A percentile compares a stretch with the other conserved stretches of the same genome.
Conservation (phyloP, 441 rosid genomes). For the Gossypium davidsonii region DNA sequence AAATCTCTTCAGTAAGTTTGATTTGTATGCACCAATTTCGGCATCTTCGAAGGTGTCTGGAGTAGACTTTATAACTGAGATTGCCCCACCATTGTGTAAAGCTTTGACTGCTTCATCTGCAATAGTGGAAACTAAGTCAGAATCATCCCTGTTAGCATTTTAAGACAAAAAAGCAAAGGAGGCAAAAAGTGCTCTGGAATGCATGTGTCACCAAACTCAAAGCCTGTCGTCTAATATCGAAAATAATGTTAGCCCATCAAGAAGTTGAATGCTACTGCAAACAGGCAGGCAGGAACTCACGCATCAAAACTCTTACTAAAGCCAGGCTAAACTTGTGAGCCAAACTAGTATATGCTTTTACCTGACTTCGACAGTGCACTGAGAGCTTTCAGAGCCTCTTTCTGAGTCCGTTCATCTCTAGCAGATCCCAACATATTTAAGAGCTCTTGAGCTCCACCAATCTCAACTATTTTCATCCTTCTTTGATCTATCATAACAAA, state of each 20-base stretch:
- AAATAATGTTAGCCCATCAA: background rate
- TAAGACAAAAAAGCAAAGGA: background rate
- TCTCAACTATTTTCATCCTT: constrained; percentile 83
- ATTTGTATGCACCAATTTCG: constrained; percentile 48
- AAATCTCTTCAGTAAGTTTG: constrained; percentile 60
- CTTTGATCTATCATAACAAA: constrained; percentile 52
- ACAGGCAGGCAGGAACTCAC: background rate
- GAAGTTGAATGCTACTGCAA: background rate
- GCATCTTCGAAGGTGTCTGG: constrained; percentile 48
- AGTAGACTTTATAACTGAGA: constrained; percentile 42
- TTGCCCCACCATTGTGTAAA: constrained; percentile 54
- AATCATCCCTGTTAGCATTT: background rate
- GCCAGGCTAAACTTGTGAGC: background rate
- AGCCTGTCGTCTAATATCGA: background rate
- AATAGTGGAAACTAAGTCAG: constrained; percentile 9
- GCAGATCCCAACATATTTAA: constrained; percentile 69
- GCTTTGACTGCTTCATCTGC: constrained; percentile 75
- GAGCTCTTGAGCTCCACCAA: constrained; percentile 85
- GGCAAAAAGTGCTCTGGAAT: background rate
- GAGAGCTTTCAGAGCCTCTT: constrained; percentile 80
- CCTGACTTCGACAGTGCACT: constrained; percentile 70
- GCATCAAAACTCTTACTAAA: background rate
- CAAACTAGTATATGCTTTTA: constrained; percentile 8
- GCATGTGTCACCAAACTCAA: background rate
- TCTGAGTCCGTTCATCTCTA: constrained; percentile 68